phyloP scores from a whole-genome alignment of 805 yeast species.

The Hanseniaspora pseudoguilliermondii region DNA sequence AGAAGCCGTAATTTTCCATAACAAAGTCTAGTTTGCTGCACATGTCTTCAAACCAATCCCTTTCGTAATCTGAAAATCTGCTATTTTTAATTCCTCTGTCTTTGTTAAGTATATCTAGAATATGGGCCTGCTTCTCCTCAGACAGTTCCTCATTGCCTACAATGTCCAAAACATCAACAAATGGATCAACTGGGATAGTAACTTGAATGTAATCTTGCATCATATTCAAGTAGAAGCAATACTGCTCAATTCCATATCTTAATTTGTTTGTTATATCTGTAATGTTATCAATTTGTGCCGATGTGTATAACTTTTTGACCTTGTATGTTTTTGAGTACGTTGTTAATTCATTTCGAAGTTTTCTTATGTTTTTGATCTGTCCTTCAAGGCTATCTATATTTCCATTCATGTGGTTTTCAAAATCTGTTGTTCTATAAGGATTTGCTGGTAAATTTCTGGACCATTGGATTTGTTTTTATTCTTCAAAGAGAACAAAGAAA shows the following conservation, averaged over 20 bases:
- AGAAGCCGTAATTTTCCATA: background rate
- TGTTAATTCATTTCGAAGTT: background rate
- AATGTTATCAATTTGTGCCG: background rate
- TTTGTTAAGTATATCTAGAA: background rate
- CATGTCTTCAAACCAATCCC: conserved; percentile 2
- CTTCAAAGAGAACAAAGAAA: too few relatives aligned
- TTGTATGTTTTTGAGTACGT: background rate
- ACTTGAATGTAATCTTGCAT: conserved; percentile 8
- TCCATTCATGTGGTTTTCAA: background rate
- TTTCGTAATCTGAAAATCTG: conserved; percentile 1
- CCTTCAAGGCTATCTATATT: background rate
- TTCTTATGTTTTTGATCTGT: background rate
- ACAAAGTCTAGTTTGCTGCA: background rate
- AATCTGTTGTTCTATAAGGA: too few relatives aligned
- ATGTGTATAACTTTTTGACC: background rate
- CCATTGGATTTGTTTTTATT: too few relatives aligned
- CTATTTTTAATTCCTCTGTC: too few relatives aligned
- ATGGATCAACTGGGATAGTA: conserved; percentile 10
- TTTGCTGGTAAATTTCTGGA: too few relatives aligned
- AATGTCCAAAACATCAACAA: conserved; percentile 9
- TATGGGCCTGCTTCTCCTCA: background rate
- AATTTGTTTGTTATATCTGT: background rate
- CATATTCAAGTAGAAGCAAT: conserved; percentile 9
- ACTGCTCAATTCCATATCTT: conserved; percentile 9
- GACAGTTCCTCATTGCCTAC: conserved; percentile 5